Conservation (phyloP, 352 stramenopile genomes). For the Phytopythium montanum region DNA sequence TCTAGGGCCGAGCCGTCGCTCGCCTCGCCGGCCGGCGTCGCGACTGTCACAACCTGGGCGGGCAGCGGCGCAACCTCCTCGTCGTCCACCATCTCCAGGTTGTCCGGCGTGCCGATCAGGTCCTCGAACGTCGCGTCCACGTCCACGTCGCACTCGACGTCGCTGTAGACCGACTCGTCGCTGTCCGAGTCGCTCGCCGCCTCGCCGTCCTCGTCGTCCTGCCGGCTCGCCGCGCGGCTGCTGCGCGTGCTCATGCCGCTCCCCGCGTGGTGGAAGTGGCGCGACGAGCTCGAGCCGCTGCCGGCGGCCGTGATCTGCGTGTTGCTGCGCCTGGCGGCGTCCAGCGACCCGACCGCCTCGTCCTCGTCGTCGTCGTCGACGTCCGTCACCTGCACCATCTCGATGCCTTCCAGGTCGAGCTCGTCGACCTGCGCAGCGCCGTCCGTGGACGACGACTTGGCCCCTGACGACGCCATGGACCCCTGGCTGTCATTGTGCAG, state of each 20-base stretch:
- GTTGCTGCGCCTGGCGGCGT: slow-evolving; percentile 18
- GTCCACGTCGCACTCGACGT: slow-evolving; percentile 83
- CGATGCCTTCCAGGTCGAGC: slow-evolving; percentile 71
- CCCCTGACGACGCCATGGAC: slow-evolving; percentile 47
- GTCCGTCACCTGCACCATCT: slow-evolving; percentile 72
- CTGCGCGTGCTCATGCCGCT: slow-evolving; percentile 18
- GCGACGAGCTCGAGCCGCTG: slow-evolving; percentile 27
- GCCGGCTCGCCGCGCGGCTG: slow-evolving; percentile 28
- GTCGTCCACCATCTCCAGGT: slow-evolving; percentile 57
- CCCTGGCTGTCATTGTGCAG: slow-evolving; percentile 30
- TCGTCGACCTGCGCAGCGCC: slow-evolving; percentile 32
- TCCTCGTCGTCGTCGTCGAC: slow-evolving; percentile 77
- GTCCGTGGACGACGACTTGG: slow-evolving; percentile 32
- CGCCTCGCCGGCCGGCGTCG: slow-evolving; percentile 22
- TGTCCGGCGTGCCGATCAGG: slow-evolving; percentile 59
- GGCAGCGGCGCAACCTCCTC: slow-evolving; percentile 59
- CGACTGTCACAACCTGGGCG: slow-evolving; percentile 14
- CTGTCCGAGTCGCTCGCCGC: slow-evolving; percentile 35
- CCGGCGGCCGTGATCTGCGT: not conserved
- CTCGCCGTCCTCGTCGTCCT: slow-evolving; percentile 26
- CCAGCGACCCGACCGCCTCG: slow-evolving; percentile 34
- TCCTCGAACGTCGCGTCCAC: slow-evolving; percentile 86
- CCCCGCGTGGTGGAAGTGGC: slow-evolving; percentile 28
- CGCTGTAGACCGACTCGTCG: slow-evolving; percentile 74
- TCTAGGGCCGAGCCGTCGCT: slow-evolving; percentile 16